These are phyloP conservation scores for Metarhizium sp. DNA, from an alignment of 2,329 filamentous ascomycete genomes.

Conservation along the genomic window DNA sequence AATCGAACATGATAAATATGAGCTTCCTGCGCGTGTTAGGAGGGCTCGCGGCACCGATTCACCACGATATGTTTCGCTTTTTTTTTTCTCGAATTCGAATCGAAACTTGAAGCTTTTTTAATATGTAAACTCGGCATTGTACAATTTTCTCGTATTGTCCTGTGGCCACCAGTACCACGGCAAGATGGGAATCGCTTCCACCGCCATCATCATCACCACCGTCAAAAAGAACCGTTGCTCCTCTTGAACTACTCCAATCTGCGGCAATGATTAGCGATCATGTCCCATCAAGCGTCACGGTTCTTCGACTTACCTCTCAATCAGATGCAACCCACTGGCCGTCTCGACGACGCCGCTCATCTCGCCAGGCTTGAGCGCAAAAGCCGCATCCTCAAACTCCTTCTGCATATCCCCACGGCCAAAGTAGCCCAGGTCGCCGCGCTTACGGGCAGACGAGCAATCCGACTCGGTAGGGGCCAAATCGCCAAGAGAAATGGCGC, in stretches of 20 bases:
- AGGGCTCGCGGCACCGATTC: no score
- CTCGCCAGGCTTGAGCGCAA: conserved; percentile 77
- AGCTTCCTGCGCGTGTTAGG: neutral
- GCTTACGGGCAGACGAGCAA: conserved; percentile 90
- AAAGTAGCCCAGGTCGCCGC: conserved; percentile 91
- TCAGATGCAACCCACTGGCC: conserved; percentile 88
- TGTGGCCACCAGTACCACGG: neutral
- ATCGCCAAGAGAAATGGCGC: conserved; percentile 63
- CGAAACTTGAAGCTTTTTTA: neutral
- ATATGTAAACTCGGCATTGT: neutral
- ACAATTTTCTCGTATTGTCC: neutral
- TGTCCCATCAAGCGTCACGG: neutral
- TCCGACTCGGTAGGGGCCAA: conserved; percentile 85
- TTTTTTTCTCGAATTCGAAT: no score
- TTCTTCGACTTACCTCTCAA: conserved; percentile 62
- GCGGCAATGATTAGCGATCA: neutral
- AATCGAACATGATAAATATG: neutral
- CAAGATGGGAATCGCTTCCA: neutral
- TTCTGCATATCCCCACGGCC: conserved; percentile 95
- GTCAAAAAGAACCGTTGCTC: neutral
- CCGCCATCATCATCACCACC: no score
- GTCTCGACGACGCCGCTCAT: conserved; percentile 85
- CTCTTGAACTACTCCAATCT: conserved; percentile 6
- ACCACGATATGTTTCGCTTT: no score
- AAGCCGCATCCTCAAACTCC: conserved; percentile 94